These are phyloP conservation scores for Cenchrus americanus DNA, from an alignment of 176 grass and related monocot species.

Conservation along the genomic window DNA sequence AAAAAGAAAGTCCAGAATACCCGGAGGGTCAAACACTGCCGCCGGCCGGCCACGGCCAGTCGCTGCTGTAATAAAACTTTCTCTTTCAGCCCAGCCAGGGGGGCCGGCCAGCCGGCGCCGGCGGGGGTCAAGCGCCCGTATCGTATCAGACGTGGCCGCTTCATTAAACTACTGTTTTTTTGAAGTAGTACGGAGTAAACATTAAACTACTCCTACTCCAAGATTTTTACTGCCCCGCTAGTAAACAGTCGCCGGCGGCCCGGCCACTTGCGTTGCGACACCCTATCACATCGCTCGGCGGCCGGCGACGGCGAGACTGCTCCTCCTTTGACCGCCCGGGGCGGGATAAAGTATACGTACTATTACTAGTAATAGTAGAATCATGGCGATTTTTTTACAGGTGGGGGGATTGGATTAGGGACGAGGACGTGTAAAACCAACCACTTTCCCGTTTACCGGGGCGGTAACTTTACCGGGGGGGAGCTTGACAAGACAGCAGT, in stretches of 20 bases:
- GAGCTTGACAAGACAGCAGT: constrained; percentile 43
- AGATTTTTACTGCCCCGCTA: not conserved
- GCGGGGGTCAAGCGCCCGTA: constrained; percentile 10
- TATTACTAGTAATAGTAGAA: too few relatives aligned
- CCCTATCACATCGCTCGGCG: not conserved
- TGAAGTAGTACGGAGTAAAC: too few relatives aligned
- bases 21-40: constrained; percentile 24
- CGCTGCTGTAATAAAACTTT: constrained; percentile 26
- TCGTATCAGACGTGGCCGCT: not conserved
- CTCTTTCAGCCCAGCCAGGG: not conserved
- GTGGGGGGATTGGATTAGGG: too few relatives aligned
- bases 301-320: not conserved
- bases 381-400: too few relatives aligned
- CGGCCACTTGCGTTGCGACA: not conserved
- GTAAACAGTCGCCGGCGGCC: not conserved
- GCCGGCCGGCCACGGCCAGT: not conserved
- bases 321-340: constrained; percentile 27
- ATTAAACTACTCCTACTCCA: not conserved
- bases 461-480: constrained; percentile 21
- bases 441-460: constrained; percentile 47
- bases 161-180: not conserved
- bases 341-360: not conserved
- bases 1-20: not conserved
- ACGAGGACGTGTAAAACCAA: not conserved
- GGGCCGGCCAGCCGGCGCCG: not conserved